phyloP scores from a whole-genome alignment of 805 yeast species.

The Metschnikowia anglica region DNA sequence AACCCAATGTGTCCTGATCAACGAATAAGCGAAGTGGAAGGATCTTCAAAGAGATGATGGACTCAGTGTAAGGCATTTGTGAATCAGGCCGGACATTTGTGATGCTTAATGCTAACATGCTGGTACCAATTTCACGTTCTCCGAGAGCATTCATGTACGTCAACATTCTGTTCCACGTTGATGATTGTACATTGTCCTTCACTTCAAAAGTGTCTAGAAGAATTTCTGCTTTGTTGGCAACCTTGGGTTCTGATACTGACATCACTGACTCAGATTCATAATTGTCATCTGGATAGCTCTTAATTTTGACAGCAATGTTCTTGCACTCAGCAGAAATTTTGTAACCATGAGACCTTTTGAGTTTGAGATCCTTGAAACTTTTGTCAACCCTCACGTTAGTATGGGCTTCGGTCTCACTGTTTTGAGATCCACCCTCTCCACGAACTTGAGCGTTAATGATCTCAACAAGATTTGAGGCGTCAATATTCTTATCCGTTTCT shows the following conservation, averaged over 20 bases:
- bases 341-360: slow-evolving; percentile 63
- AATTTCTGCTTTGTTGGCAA: slow-evolving; percentile 50
- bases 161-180: slow-evolving; percentile 87
- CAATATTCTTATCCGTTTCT: slow-evolving; percentile 49
- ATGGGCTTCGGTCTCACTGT: slow-evolving; percentile 14
- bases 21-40: slow-evolving; percentile 80
- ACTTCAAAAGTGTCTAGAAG: slow-evolving; percentile 56
- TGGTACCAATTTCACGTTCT: slow-evolving; percentile 65
- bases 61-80: slow-evolving; percentile 65
- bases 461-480: slow-evolving; percentile 47
- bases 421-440: slow-evolving; percentile 16
- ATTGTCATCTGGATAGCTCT: slow-evolving; percentile 44
- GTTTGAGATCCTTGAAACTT: slow-evolving; percentile 45
- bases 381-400: slow-evolving; percentile 34
- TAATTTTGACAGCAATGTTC: slow-evolving; percentile 50
- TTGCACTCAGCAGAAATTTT: slow-evolving; percentile 57
- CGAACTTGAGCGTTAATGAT: slow-evolving; percentile 50
- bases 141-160: slow-evolving; percentile 69
- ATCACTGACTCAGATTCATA: slow-evolving; percentile 24
- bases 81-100: slow-evolving; percentile 65
- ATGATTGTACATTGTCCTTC: slow-evolving; percentile 76
- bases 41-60: slow-evolving; percentile 50
- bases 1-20: slow-evolving; percentile 92
- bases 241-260: slow-evolving; percentile 36
- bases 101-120: slow-evolving; percentile 56